These are phyloP conservation scores for Lanmaoa rubissima DNA, from an alignment of 768 basidiomycete genomes.

Conservation along the genomic window DNA sequence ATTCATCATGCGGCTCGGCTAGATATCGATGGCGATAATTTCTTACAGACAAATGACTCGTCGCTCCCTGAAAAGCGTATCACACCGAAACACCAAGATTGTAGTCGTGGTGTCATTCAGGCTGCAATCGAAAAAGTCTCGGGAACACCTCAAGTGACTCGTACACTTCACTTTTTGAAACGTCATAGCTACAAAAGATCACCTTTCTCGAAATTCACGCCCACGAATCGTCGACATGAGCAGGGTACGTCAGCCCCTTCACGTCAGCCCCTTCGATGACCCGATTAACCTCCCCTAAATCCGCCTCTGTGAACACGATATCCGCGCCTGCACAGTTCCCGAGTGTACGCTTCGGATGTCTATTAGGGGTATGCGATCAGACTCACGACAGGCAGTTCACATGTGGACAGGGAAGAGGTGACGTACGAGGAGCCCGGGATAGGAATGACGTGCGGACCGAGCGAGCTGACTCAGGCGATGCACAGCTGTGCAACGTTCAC, in stretches of 20 bases:
- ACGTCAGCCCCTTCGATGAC: constrained; percentile 37
- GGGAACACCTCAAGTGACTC: too few relatives aligned
- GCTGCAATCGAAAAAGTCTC: too few relatives aligned
- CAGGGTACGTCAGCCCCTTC: constrained; percentile 41
- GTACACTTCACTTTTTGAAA: neutral
- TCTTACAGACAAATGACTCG: too few relatives aligned
- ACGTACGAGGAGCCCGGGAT: constrained; percentile 48
- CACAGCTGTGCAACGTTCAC: constrained; percentile 42
- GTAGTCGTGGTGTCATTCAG: too few relatives aligned
- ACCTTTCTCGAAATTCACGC: constrained; percentile 12
- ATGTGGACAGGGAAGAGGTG: constrained; percentile 14
- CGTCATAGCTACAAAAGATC: neutral
- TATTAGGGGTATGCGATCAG: constrained; percentile 1
- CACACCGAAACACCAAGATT: too few relatives aligned
- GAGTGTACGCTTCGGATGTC: constrained; percentile 38
- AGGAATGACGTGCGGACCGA: constrained; percentile 45
- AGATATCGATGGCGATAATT: too few relatives aligned
- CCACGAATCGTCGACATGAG: constrained; percentile 27
- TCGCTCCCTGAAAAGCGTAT: too few relatives aligned
- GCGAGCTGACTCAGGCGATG: constrained; percentile 43
- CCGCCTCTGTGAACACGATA: constrained; percentile 39
- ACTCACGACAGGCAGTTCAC: neutral
- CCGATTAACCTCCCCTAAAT: constrained; percentile 39
- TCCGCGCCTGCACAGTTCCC: constrained; percentile 46
- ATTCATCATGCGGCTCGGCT: too few relatives aligned